Conservation (phyloP, 2,329 filamentous ascomycete species). For the Stachybotrys elegans region DNA sequence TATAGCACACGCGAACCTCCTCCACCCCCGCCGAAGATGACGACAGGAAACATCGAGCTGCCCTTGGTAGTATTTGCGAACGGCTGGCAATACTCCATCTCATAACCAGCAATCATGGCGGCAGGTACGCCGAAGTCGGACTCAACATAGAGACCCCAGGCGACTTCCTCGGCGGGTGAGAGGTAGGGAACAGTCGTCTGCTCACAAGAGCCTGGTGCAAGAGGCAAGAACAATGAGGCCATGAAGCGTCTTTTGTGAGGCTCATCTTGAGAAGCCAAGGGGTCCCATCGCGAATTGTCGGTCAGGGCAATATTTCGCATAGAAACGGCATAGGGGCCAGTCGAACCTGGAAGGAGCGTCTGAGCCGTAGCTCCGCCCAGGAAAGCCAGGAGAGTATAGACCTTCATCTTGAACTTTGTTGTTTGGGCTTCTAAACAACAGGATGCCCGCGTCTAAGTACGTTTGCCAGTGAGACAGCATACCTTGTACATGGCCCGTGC, state of each 20-base stretch:
- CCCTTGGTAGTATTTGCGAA: slow-evolving; percentile 5
- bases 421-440: background rate
- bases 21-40: slow-evolving; percentile 38
- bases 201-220: background rate
- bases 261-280: slow-evolving; percentile 10
- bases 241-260: slow-evolving; percentile 12
- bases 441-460: no score
- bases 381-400: background rate
- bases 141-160: slow-evolving; percentile 1
- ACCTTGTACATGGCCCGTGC: no score
- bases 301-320: slow-evolving; percentile 5
- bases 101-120: slow-evolving; percentile 7
- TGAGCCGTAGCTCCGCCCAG: background rate
- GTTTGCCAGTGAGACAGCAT: no score
- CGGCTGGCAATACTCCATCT: slow-evolving; percentile 13
- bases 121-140: slow-evolving; percentile 8
- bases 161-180: slow-evolving; percentile 11
- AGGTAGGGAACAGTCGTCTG: slow-evolving; percentile 3
- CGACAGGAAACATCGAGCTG: slow-evolving; percentile 16
- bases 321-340: background rate
- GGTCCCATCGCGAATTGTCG: slow-evolving; percentile 14
- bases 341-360: background rate
- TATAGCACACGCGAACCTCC: slow-evolving; percentile 32
- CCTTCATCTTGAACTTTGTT: background rate
- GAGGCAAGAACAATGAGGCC: slow-evolving; percentile 7